Base-by-base conservation (phyloP, 371 early-diverging fungal species). In the Saksenaea vasiformis region DNA sequence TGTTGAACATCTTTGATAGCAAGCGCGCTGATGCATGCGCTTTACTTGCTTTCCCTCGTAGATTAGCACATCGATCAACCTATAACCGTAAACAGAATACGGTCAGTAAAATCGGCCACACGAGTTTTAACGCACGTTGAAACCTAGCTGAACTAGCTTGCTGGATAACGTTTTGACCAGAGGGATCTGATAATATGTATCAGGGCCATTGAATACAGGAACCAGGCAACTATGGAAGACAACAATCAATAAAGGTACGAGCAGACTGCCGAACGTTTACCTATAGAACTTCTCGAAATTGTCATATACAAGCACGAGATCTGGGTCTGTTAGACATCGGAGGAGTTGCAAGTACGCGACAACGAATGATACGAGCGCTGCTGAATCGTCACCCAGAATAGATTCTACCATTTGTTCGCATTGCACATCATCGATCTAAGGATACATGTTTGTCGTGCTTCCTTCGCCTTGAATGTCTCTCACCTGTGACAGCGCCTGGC, bases 1-100 rank as follows among this genome's bases (percentile, higher is more conserved):
- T 63, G 41, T 70, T 70, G 34, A 70, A 70, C 37, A 70, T 55
- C 28, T 64, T 65, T 13, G 66, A 66, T 35, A 70, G 53, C 4
- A 70, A 36, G 15, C 66, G 62, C 15, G 63, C 66, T 22, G 70
- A 66, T 1, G 55, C 59, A 35, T 70, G 62, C 2, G 66, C 63
- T 54, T 66, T 66, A 17, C 55, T 56, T 35, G 47, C 17, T 43
- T 70, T 70, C 13, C 60, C 60, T 22, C 36, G 2, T 22, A 70
- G 36, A 3, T 55, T 38, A 13, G 36, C 39, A 8, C 28, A n/a
- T 34, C 22, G 34, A 56, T 70, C 70, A 1, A 65, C 61, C 65
- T 65, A 47, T 31, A 7, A 31, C 4, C 7, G 39, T 2, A 38
- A n/a, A 31, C 11, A 56, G 28, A 10, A 38, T 44, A 13, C 1